A percentile compares a stretch with the other conserved stretches of the same genome.
Conservation (phyloP, 2,329 filamentous ascomycete genomes). For the Fusarium oligoseptatum region DNA sequence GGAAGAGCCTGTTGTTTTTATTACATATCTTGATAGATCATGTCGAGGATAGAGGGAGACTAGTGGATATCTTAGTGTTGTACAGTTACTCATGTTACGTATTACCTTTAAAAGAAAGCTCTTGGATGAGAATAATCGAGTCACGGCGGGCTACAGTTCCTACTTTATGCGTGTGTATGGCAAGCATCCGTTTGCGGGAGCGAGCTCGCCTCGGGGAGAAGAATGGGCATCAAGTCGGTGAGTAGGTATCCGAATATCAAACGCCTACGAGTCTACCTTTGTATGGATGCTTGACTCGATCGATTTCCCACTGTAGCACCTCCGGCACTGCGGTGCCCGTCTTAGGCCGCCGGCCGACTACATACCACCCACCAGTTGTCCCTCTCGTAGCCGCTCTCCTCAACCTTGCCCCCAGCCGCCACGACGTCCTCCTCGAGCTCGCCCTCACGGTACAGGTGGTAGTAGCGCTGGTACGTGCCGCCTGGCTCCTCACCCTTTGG, state of each 20-base stretch:
- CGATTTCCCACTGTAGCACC: background rate
- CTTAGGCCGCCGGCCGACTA: constrained; percentile 45
- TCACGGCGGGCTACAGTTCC: constrained; percentile 12
- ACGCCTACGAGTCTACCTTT: constrained; percentile 23
- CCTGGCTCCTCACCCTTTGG: constrained; percentile 52
- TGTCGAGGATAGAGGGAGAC: constrained; percentile 33
- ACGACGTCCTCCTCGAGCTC: constrained; percentile 87
- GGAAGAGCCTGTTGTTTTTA: constrained; percentile 13
- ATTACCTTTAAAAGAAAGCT: constrained; percentile 19
- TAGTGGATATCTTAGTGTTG: constrained; percentile 26
- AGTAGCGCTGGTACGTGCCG: constrained; percentile 87
- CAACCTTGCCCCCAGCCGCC: constrained; percentile 79
- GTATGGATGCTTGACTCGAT: background rate
- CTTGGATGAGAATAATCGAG: constrained; percentile 17
- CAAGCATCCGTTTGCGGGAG: constrained; percentile 12
- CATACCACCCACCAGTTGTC: constrained; percentile 98
- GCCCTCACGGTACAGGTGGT: constrained; percentile 89
- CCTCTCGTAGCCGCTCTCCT: constrained; percentile 91
- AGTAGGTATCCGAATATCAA: constrained; percentile 7
- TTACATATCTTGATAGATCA: constrained; percentile 28
- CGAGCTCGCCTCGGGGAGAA: constrained; percentile 8
- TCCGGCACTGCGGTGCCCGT: background rate
- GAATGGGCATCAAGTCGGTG: constrained; percentile 11
- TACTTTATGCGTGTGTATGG: constrained; percentile 9
- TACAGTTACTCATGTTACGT: constrained; percentile 37